These are phyloP conservation scores for Halophytophthora batemanensis DNA, from an alignment of 352 stramenopile genomes.

Conservation along the genomic window DNA sequence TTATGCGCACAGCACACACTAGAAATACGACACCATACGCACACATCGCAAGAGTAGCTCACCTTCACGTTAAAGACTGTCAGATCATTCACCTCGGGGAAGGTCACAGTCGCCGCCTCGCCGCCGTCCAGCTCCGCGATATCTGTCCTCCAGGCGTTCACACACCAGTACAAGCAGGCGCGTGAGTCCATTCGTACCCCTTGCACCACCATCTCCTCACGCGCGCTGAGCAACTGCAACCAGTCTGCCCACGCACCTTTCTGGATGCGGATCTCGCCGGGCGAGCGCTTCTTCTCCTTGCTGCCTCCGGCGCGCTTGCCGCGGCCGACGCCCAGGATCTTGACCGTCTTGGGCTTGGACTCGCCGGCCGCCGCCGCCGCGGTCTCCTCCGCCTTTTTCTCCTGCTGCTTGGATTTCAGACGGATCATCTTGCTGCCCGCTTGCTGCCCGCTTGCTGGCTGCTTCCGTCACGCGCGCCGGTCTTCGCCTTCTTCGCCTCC, in stretches of 20 bases:
- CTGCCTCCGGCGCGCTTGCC: constrained; percentile 59
- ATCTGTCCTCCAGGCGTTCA: constrained; percentile 49
- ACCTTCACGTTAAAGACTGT: constrained; percentile 91
- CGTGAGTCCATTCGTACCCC: background rate
- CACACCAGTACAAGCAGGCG: background rate
- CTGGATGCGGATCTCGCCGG: constrained; percentile 97
- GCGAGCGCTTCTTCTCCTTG: constrained; percentile 93
- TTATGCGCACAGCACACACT: background rate
- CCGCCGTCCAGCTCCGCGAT: constrained; percentile 98
- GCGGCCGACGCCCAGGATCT: constrained; percentile 81
- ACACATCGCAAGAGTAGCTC: background rate
- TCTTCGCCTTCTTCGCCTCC: constrained; percentile 5
- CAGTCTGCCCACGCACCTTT: constrained; percentile 78
- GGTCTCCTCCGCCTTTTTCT: constrained; percentile 79
- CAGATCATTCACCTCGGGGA: constrained; percentile 97
- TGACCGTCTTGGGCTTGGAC: constrained; percentile 69
- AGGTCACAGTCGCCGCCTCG: constrained; percentile 93
- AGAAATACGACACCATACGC: background rate
- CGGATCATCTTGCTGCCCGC: constrained; percentile 57
- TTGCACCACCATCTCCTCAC: background rate
- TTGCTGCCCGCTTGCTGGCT: too few species aligned
- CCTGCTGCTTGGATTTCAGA: constrained; percentile 81
- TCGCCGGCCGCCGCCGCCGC: constrained; percentile 4
- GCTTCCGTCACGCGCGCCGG: constrained; percentile 2
- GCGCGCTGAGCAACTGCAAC: background rate